Evolutionary conservation across 805 yeast genomes (phyloP), one percentile per base, ranked within the genome.

Genomic region (Saccharomycopsis sp.): DNA sequence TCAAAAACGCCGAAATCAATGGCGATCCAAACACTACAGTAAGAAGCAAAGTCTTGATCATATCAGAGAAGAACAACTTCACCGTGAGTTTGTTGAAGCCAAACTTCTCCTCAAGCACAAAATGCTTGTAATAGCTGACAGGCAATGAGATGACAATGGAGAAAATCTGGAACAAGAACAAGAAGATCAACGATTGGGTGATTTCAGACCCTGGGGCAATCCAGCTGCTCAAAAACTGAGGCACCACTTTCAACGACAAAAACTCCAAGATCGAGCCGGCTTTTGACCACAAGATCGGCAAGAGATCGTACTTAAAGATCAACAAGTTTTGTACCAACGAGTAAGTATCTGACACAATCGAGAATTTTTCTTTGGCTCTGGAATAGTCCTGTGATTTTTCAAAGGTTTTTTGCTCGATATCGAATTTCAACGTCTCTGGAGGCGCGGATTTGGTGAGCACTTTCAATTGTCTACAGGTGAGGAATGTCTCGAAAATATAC

Each of bases 51-150:
- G 80, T 72, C 72, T 93, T 94, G 62, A 90, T 52, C 62, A 76
- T 74, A 71, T 94, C 99, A 24, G 80, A 68, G 24, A 88, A 57
- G 88, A 96, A 94, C 55, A 90, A 75, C 55, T 76, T 73, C 17
- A 78, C 61, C 2, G 97, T 93, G 64, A 82, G 78, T 72, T 94
- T 94, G 75, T 94, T 94, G 75, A 94, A 94, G 0, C 99, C 99
- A 67, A 79, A 93, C 72, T 83, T 83, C 70, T 93, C 97, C 73
- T 94, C 99, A 65, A 94, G 77, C 15, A 91, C 92, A 74, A 94
- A 94, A 66, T 87, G 86, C 59, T 80, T 75, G 72, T 91, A 92
- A 70, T 87, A 84, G 8, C 84, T 77, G 22, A 85, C 68, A 2
- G 99, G 99, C 57, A 87, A 69, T 2, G 81, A 76, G 34, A 83